A percentile compares a stretch with the other conserved stretches of the same genome.
These are phyloP conservation scores for Diplocarpon rosae DNA, from an alignment of 2,329 filamentous ascomycete genomes.

Conservation along the genomic window DNA sequence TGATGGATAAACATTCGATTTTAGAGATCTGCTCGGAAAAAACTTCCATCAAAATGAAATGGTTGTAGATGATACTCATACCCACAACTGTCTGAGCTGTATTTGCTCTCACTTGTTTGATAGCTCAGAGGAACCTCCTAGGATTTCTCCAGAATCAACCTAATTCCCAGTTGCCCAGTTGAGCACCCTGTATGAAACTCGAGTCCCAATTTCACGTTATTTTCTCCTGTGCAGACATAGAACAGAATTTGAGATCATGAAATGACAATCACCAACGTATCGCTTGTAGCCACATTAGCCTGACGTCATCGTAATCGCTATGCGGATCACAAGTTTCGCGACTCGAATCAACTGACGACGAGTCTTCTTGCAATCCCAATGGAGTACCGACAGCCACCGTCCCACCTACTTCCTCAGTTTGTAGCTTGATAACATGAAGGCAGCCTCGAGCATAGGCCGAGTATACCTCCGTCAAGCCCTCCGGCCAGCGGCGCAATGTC, in stretches of 20 bases:
- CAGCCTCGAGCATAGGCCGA: conserved; percentile 34
- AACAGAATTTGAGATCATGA: neutral
- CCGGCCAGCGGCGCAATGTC: conserved; percentile 18
- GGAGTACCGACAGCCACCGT: conserved; percentile 19
- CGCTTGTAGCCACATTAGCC: neutral
- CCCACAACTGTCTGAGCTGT: too few species aligned
- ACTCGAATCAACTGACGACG: neutral
- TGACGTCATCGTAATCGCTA: conserved; percentile 4
- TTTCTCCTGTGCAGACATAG: neutral
- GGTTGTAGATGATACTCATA: too few species aligned
- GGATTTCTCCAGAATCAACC: too few species aligned
- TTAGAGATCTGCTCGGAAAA: neutral
- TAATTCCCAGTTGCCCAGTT: too few species aligned
- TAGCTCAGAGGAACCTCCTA: too few species aligned
- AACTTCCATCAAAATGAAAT: neutral
- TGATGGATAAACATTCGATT: conserved; percentile 5
- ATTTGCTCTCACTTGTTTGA: too few species aligned
- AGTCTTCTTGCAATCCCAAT: conserved; percentile 7
- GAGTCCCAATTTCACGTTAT: neutral
- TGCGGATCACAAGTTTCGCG: conserved; percentile 3
- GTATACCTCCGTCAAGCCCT: conserved; percentile 31
- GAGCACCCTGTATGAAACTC: too few species aligned
- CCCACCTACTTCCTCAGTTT: neutral
- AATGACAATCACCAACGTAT: neutral
- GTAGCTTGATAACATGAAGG: conserved; percentile 29